Conservation (phyloP, 768 basidiomycete genomes). For the Suillus spraguei region DNA sequence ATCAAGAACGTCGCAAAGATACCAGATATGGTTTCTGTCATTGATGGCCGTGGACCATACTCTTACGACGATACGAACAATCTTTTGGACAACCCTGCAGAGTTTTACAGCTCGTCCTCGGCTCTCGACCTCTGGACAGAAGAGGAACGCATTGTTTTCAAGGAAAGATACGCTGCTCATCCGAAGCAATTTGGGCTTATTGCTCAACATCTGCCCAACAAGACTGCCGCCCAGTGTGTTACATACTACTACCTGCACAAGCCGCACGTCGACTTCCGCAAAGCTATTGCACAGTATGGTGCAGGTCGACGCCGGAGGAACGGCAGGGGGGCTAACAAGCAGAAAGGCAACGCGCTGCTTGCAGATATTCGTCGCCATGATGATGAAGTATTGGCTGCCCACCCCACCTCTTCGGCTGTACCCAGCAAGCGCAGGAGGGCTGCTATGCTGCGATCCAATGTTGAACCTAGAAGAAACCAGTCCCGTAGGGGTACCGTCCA, state of each 20-base stretch:
- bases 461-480: slow-evolving; percentile 36
- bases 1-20: slow-evolving; percentile 82
- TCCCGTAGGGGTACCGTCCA: slow-evolving; percentile 46
- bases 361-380: slow-evolving; percentile 82
- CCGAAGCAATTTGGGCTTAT: slow-evolving; percentile 98
- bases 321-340: slow-evolving; percentile 60
- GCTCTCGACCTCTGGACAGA: slow-evolving; percentile 89
- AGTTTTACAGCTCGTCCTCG: slow-evolving; percentile 73
- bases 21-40: slow-evolving; percentile 87
- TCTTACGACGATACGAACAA: slow-evolving; percentile 87
- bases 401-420: slow-evolving; percentile 26
- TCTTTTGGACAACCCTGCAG: slow-evolving; percentile 70
- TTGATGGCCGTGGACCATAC: slow-evolving; percentile 58
- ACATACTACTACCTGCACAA: slow-evolving; percentile 95
- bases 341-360: slow-evolving; percentile 80
- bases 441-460: slow-evolving; percentile 28
- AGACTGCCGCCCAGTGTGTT: slow-evolving; percentile 87
- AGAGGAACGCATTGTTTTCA: slow-evolving; percentile 76
- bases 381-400: slow-evolving; percentile 36
- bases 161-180: slow-evolving; percentile 78
- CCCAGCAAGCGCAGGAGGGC: slow-evolving; percentile 45
- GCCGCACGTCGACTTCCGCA: slow-evolving; percentile 80
- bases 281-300: slow-evolving; percentile 66
- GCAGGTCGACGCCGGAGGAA: slow-evolving; percentile 65
- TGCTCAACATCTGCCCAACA: slow-evolving; percentile 76